phyloP scores from a whole-genome alignment of 371 early-diverging fungal species.

The Phascolomyces articulosus region DNA sequence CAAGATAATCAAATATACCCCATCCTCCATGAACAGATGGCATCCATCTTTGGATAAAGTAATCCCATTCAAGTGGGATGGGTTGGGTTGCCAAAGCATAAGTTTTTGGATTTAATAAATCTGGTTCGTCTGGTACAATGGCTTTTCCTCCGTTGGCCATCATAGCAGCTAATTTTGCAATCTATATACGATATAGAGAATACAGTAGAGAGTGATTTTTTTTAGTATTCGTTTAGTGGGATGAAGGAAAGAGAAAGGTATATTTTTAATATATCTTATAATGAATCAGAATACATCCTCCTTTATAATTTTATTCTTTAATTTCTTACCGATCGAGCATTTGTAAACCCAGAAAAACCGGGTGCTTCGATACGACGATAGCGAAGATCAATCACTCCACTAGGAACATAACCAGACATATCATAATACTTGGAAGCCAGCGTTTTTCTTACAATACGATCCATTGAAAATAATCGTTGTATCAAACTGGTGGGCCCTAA shows the following conservation, averaged over 20 bases:
- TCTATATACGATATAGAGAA: conserved; percentile 22
- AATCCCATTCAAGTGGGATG: background rate
- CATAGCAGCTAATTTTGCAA: conserved; percentile 65
- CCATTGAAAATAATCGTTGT: too few species aligned
- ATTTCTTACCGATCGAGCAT: conserved; percentile 58
- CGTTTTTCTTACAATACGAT: too few species aligned
- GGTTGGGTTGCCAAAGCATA: conserved; percentile 29
- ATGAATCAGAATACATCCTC: too few species aligned
- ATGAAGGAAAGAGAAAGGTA: too few species aligned
- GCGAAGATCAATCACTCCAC: background rate
- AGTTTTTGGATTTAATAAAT: conserved; percentile 27
- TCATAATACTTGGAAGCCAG: too few species aligned
- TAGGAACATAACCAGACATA: too few species aligned
- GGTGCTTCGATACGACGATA: conserved; percentile 25
- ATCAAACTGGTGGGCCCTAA: too few species aligned
- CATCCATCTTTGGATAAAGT: background rate
- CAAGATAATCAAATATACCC: background rate
- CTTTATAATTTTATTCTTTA: background rate
- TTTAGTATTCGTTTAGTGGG: too few species aligned
- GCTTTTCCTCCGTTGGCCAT: conserved; percentile 68
- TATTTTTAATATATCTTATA: background rate
- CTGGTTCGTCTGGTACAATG: conserved; percentile 41
- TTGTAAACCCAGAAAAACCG: conserved; percentile 54
- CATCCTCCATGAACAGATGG: conserved; percentile 12
- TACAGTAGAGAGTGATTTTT: too few species aligned